Conservation (phyloP, 768 basidiomycete species). For the Auriculariales sp. region DNA sequence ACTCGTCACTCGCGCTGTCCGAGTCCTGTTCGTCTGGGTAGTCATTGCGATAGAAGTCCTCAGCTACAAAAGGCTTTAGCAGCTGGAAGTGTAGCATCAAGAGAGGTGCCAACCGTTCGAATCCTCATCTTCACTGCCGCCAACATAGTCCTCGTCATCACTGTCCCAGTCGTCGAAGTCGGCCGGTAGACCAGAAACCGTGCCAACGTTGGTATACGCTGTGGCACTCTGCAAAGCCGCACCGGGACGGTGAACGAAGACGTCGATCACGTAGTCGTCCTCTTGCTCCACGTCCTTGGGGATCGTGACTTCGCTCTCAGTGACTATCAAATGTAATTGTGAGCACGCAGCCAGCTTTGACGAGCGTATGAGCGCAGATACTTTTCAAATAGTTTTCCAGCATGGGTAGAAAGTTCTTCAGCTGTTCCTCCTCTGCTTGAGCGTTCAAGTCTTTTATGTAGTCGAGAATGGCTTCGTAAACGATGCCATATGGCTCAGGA, state of each 20-base stretch:
- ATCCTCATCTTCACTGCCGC: conserved; percentile 71
- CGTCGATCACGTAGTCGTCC: conserved; percentile 71
- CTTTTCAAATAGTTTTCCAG: conserved; percentile 60
- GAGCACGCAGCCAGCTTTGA: not conserved
- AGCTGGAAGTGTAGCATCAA: no score
- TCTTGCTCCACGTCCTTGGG: conserved; percentile 5
- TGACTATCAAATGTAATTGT: not conserved
- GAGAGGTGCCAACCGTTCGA: conserved; percentile 47
- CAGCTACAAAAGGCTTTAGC: conserved; percentile 29
- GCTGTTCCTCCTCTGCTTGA: conserved; percentile 26
- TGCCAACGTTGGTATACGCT: conserved; percentile 35
- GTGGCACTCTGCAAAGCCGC: conserved; percentile 12
- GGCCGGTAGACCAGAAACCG: conserved; percentile 54
- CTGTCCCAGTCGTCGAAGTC: conserved; percentile 40
- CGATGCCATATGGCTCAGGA: conserved; percentile 39
- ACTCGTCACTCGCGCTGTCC: conserved; percentile 12
- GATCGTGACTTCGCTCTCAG: not conserved
- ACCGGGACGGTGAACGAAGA: conserved; percentile 60
- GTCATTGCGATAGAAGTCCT: conserved; percentile 76
- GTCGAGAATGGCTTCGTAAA: conserved; percentile 56
- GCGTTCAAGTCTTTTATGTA: conserved; percentile 12
- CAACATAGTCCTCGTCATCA: conserved; percentile 48
- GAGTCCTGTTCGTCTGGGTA: conserved; percentile 58
- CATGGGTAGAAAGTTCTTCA: conserved; percentile 67
- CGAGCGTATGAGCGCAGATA: conserved; percentile 16